A percentile compares a stretch with the other conserved stretches of the same genome.
Evolutionary conservation across 1,139 yeast genomes (phyloP).

Genomic region (Barnettozyma hawaiiensis): DNA sequence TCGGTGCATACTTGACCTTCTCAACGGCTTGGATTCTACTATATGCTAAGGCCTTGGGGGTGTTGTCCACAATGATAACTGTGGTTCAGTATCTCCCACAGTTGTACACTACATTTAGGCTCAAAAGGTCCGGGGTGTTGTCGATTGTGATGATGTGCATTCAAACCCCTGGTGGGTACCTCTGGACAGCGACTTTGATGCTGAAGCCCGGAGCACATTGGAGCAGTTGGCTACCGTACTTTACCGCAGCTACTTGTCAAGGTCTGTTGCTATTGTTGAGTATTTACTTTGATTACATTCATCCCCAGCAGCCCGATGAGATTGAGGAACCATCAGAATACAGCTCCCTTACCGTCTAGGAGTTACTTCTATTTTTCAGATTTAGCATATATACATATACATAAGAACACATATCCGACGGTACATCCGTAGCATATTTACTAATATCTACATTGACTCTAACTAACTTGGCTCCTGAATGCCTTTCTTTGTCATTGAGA

Average conservation of each 20-base stretch:
- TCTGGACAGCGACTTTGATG: slow-evolving; percentile 69
- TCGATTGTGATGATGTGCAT: slow-evolving; percentile 79
- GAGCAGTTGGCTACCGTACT: slow-evolving; percentile 83
- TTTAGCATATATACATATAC: too few species aligned
- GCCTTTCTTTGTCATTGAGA: too few species aligned
- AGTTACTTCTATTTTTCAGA: neutral
- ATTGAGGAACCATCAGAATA: neutral
- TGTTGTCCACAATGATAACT: slow-evolving; percentile 57
- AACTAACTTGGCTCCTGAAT: too few species aligned
- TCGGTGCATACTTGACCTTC: slow-evolving; percentile 35
- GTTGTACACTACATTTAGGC: slow-evolving; percentile 57
- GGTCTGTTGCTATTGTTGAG: slow-evolving; percentile 49
- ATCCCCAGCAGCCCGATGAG: neutral
- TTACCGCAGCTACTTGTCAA: slow-evolving; percentile 68
- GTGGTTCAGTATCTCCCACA: slow-evolving; percentile 78
- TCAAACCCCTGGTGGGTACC: slow-evolving; percentile 86
- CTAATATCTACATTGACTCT: too few species aligned
- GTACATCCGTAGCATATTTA: too few species aligned
- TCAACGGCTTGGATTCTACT: slow-evolving; percentile 17
- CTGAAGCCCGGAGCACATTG: slow-evolving; percentile 73
- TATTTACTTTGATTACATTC: slow-evolving; percentile 34
- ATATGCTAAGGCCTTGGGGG: slow-evolving; percentile 59
- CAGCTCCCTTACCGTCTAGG: neutral
- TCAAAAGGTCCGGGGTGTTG: slow-evolving; percentile 76
- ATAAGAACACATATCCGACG: too few species aligned